Evolutionary conservation across 495 filamentous ascomycete genomes (phyloP).

Genomic region (Barbatosphaeria neglecta): DNA sequence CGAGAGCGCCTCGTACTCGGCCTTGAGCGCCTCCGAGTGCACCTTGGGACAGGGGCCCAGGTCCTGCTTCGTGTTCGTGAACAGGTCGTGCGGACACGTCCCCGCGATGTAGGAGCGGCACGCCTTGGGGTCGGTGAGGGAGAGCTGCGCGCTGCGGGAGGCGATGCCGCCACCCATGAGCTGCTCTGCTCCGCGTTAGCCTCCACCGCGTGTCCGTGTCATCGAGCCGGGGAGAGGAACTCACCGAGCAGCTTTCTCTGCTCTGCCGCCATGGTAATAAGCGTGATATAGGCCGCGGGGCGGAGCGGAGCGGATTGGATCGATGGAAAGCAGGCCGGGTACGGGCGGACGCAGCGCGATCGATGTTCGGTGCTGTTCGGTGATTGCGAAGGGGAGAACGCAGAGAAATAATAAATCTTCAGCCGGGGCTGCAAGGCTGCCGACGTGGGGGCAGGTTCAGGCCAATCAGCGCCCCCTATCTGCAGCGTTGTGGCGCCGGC

Average conservation of each 20-base stretch:
- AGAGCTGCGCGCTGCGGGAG: slow-evolving; percentile 63
- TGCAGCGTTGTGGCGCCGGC: neutral
- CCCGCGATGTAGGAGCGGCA: slow-evolving; percentile 91
- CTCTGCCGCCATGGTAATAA: slow-evolving; percentile 71
- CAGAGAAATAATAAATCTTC: neutral
- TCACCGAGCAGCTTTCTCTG: slow-evolving; percentile 88
- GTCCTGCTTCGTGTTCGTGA: slow-evolving; percentile 99
- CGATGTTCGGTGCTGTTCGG: neutral
- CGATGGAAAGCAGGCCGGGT: neutral
- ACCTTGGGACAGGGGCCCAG: slow-evolving; percentile 83
- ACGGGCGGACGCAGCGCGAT: neutral
- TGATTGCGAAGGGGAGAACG: neutral
- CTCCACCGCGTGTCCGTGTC: neutral
- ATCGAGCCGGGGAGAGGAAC: slow-evolving; percentile 8
- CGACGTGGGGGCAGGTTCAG: neutral
- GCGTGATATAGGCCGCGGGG: neutral
- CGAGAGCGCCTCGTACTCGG: slow-evolving; percentile 66
- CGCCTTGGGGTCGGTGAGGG: slow-evolving; percentile 85
- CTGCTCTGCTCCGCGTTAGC: slow-evolving; percentile 48
- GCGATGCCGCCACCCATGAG: slow-evolving; percentile 65
- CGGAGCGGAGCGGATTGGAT: neutral
- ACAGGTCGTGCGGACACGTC: slow-evolving; percentile 96
- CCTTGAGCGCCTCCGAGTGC: slow-evolving; percentile 78
- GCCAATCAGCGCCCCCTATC: neutral
- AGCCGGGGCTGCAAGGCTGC: neutral